phyloP scores from a whole-genome alignment of 768 basidiomycete species.

The Amanita rubescens region DNA sequence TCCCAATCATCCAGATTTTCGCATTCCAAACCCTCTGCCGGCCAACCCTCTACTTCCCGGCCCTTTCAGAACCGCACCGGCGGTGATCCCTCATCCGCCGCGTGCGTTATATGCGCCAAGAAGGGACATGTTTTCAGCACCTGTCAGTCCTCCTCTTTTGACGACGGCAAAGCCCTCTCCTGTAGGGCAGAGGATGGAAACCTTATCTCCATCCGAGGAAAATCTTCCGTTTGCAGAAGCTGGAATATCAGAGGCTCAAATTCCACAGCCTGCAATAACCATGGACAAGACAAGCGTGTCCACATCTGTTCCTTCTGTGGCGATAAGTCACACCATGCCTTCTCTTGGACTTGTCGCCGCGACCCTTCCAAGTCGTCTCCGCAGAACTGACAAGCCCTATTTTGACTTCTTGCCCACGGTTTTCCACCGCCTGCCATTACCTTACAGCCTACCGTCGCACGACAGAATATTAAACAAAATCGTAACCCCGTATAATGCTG shows the following conservation, averaged over 20 bases:
- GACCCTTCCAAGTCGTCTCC: background rate
- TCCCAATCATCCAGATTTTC: no score
- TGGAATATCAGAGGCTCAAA: background rate
- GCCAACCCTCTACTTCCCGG: no score
- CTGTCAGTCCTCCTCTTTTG: background rate
- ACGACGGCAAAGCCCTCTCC: background rate
- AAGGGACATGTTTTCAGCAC: background rate
- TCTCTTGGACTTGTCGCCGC: slow-evolving; percentile 19
- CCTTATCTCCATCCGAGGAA: background rate
- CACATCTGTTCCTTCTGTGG: slow-evolving; percentile 28
- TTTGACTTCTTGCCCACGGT: background rate
- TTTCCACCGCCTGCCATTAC: background rate
- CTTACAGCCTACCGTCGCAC: slow-evolving; percentile 5
- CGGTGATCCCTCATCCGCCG: background rate
- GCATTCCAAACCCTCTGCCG: no score
- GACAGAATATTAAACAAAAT: slow-evolving; percentile 18
- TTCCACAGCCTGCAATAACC: background rate
- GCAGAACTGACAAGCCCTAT: background rate
- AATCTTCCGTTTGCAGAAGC: background rate
- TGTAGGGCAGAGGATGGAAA: background rate
- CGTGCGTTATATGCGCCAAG: background rate
- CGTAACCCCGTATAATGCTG: slow-evolving; percentile 22
- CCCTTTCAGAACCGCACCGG: background rate
- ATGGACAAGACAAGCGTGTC: slow-evolving; percentile 1
- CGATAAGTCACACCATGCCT: slow-evolving; percentile 16